These are phyloP conservation scores for Silene vulgaris DNA, from an alignment of 179 eudicot species.

Conservation along the genomic window DNA sequence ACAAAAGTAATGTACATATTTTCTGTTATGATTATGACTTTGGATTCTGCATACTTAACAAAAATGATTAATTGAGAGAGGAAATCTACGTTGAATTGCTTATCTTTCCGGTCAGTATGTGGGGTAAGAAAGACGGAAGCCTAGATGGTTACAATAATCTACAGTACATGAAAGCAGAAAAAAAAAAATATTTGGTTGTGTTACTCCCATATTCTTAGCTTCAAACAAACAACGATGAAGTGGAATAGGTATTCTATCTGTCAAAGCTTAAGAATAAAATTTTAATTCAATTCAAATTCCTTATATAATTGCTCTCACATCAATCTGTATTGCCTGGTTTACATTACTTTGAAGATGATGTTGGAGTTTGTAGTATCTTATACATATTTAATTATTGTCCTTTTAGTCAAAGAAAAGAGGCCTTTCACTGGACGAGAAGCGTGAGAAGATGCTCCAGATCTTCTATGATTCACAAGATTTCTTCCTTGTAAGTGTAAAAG, in stretches of 20 bases:
- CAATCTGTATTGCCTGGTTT: background rate
- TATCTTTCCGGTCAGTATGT: too few relatives aligned
- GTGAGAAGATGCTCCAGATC: slow-evolving; percentile 92
- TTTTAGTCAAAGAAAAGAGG: slow-evolving; percentile 95
- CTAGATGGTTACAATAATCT: too few relatives aligned
- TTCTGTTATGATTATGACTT: too few relatives aligned
- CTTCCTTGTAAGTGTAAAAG: slow-evolving; percentile 68
- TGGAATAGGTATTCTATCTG: background rate
- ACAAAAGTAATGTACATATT: too few relatives aligned
- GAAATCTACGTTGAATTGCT: too few relatives aligned
- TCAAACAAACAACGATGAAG: background rate
- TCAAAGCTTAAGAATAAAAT: background rate
- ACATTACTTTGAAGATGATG: slow-evolving; percentile 4
- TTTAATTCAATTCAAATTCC: background rate
- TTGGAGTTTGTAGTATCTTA: background rate
- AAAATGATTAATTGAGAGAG: too few relatives aligned
- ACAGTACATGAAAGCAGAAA: too few relatives aligned
- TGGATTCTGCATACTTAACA: too few relatives aligned
- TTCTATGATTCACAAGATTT: slow-evolving; percentile 93
- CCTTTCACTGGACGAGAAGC: slow-evolving; percentile 92
- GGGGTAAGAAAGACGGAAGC: too few relatives aligned
- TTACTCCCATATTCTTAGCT: background rate
- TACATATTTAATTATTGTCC: background rate
- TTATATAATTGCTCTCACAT: background rate
- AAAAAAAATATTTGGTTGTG: background rate